Conservation (phyloP, 169 alveolate genomes). For the Plasmodium berghei region DNA sequence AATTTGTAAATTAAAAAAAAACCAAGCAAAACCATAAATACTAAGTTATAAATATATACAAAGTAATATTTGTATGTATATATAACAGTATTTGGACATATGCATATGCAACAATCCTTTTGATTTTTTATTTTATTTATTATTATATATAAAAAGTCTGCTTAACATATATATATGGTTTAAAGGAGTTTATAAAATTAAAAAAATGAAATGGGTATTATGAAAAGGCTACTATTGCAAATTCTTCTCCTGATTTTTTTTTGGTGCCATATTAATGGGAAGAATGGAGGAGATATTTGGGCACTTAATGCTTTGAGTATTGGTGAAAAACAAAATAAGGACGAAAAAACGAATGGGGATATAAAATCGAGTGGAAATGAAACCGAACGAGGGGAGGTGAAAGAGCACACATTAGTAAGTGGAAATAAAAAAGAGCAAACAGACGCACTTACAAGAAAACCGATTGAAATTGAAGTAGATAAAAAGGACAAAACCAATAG, state of each 20-base stretch:
- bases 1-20: too few relatives aligned
- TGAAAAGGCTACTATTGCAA: slow-evolving; percentile 39
- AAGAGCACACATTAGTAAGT: not conserved
- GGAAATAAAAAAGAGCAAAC: not conserved
- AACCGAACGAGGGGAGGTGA: not conserved
- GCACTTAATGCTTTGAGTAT: not conserved
- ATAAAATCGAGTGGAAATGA: not conserved
- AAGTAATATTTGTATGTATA: too few relatives aligned
- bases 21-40: too few relatives aligned
- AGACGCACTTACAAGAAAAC: not conserved
- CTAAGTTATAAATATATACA: too few relatives aligned
- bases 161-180: not conserved
- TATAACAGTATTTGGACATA: too few relatives aligned
- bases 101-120: too few relatives aligned
- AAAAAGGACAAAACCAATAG: not conserved
- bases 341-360: not conserved
- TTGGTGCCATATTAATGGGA: not conserved
- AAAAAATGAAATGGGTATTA: slow-evolving; percentile 73
- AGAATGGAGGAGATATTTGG: slow-evolving; percentile 13
- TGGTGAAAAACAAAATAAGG: not conserved
- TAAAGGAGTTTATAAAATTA: slow-evolving; percentile 4
- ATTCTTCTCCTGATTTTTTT: slow-evolving; percentile 19
- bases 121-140: not conserved
- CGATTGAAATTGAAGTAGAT: too few relatives aligned
- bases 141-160: not conserved